Evolutionary conservation across 2,329 filamentous ascomycete genomes (phyloP), one percentile per base, ranked within the genome.

Genomic region (Eurotiales sp.): DNA sequence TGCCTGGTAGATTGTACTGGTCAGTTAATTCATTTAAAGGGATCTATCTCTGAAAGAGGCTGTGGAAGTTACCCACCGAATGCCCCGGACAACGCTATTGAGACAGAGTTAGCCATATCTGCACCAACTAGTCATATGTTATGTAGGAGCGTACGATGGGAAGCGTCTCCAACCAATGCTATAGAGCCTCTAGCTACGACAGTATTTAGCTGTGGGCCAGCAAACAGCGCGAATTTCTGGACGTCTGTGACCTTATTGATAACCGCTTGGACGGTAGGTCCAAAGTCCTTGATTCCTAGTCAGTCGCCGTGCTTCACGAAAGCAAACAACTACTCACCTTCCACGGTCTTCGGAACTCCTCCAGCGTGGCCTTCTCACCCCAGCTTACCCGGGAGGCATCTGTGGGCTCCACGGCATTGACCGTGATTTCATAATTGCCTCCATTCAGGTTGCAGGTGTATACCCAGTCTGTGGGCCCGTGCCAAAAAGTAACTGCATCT

Each of bases 111-210:
- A 34, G 43, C 19, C 5, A 46, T 25, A 29, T 39, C 19, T 40
- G n/a, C 15, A 27, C 5, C 25, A 27, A 27, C 5, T 40, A 21
- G 12, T 23, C 21, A 14, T 40, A 23, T 8, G 12, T 8, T 50
- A 43, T 5, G 10, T 37, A 34, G 39, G 23, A 4, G 41, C 42
- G n/a, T 43, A 51, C 41, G 49, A 45, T 55, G 52, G 23, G 52
- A 55, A 36, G 52, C 52, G 23, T 55, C 52, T 27, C 52, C 52
- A 42, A 55, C 44, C 11, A 55, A 29, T 2, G 39, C 49, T 14
- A 51, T 21, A 32, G 49, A 15, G n/a, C 42, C 41, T 14, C 17
- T 22, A 3, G 41, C 8, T 12, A 30, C 8, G 8, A 51, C 37
- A 15, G 21, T 10, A n/a, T 19, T 14, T 3, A 51, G 41, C 15